Evolutionary conservation across 768 basidiomycete species (phyloP), one percentile per base, ranked within the genome.

Genomic region (Psilocybe sp.): DNA sequence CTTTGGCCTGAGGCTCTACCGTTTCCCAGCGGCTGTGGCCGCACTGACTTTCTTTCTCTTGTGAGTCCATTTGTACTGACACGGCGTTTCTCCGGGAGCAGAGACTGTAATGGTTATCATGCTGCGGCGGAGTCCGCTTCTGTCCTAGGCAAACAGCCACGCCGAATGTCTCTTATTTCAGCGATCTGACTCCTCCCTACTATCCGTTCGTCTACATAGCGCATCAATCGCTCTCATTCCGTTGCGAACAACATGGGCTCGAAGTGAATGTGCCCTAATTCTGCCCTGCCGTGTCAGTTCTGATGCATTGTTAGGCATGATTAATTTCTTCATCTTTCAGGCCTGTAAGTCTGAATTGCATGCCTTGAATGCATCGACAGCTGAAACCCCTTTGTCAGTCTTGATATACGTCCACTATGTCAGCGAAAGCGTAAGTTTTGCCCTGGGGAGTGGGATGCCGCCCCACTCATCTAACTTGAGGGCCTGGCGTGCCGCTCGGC

Each of bases 281-380:
- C 28, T 13, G 37, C 47, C 15, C 7, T 28, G 23, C 7, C 4
- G 23, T 28, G 7, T 28, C 7, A 40, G 19, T 42, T n/a, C 33
- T 50, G 18, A 44, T 13, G 19, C 15, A 41, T 40, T 19, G 36
- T 23, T 45, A 84, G 82, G 77, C 60, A 72, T 84, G 65, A 75
- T 88, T 59, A 82, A 85, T 69, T 87, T 89, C 59, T 66, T 85
- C 45, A 60, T 89, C n/a, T 95, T 88, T 64, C 87, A 92, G 53
- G 74, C 70, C 3, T 92, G 75, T 70, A 60, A 64, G 76, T 63
- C n/a, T 28, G 14, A 39, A n/a, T 23, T 35, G 40, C 31, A 19
- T 28, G 28, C 33, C 36, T 20, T 16, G 42, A 43, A 5, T 20
- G 42, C 44, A 19, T 52, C 41, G 3, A 12, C 41, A 15, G 44